Evolutionary conservation across 139 green algal genomes (phyloP), one percentile per base, ranked within the genome.

Genomic region (Chlorella vulgaris): DNA sequence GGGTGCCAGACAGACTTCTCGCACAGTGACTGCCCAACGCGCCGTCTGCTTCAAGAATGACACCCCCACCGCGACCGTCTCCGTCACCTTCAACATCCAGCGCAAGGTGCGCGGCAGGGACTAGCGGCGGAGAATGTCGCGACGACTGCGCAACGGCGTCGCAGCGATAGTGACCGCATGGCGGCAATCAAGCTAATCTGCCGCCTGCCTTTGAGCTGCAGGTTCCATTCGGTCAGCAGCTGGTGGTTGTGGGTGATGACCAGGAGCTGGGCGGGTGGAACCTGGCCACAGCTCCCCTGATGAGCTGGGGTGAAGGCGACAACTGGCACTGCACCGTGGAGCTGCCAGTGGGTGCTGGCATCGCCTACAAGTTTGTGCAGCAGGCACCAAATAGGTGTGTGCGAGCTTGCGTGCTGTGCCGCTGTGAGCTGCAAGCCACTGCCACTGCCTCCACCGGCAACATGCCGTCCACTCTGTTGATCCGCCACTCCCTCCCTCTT

Each of bases 311-410:
- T 8, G 55, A 65, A 21, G 55, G 55, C 55, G 55, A 65, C 55
- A 21, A 31, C 22, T 65, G 55, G 55, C 55, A 29, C 18, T 65
- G 55, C 55, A 31, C 55, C 22, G 55, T 65, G 55, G 55, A 65
- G 55, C 55, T 65, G 22, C 55, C 55, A 8, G 55, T 21, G 55
- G 55, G 55, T 8, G 55, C 18, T 28, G 55, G 18, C 21, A 21
- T 65, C 18, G 18, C 28, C 18, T 65, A 65, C 55, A 65, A 65
- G 55, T 65, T 65, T n/a, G 55, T 65, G 55, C 55, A 65, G 55
- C 55, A 65, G 55, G n/a, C n/a, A 15, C 55, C 55, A 5, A 28
- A 65, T 21, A 28, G 55, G 55, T 65, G 22, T 29, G 55, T 58
- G n/a, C n/a, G n/a, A n/a, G n/a, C n/a, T n/a, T n/a, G n/a, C n/a